Base-by-base conservation (phyloP, 2,329 filamentous ascomycete species). In the Nemania abortiva region DNA sequence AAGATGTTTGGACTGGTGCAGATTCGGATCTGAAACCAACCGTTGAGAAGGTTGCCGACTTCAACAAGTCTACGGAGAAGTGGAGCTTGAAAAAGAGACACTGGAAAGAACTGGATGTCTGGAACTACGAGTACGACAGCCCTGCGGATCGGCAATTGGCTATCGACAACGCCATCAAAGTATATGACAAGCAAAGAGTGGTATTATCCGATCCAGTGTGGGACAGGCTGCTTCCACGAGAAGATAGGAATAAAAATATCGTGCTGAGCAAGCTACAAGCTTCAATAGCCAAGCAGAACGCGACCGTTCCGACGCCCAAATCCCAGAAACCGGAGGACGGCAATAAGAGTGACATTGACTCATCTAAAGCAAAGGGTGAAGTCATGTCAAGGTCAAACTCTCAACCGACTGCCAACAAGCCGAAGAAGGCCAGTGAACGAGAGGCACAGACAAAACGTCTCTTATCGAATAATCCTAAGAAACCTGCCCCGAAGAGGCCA, bases 21-120 rank as follows among this genome's bases (percentile, higher is more conserved):
- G 82, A 84, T 39, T 79, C 83, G n/a, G 88, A 90, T 18, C 85
- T 91, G 72, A 82, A 83, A 63, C 77, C 80, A 2, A 85, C 85
- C 0, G 78, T 91, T 13, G 82, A 86, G 57, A 91, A 90, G 79
- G 87, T 89, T 24, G 89, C 87, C 34, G 85, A 87, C 66, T 83
- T 84, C 63, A 82, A 86, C 66, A 70, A 82, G 4, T 77, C 81
- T 2, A 80, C 80, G 4, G 83, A 86, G 69, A 88, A 84, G 72
- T 91, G 86, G 84, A 79, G 81, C 39, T 79, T 91, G 73, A 84
- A 85, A 69, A 88, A 87, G 79, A 80, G 82, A 27, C 87, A 84
- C 70, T 91, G 86, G 85, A 90, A 86, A 77, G 89, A 91, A 71
- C 82, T 91, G 15, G 88, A 91, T 72, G 87, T 90, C 24, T 91